Conservation (phyloP, 768 basidiomycete species). For the Mycena kentingensis region DNA sequence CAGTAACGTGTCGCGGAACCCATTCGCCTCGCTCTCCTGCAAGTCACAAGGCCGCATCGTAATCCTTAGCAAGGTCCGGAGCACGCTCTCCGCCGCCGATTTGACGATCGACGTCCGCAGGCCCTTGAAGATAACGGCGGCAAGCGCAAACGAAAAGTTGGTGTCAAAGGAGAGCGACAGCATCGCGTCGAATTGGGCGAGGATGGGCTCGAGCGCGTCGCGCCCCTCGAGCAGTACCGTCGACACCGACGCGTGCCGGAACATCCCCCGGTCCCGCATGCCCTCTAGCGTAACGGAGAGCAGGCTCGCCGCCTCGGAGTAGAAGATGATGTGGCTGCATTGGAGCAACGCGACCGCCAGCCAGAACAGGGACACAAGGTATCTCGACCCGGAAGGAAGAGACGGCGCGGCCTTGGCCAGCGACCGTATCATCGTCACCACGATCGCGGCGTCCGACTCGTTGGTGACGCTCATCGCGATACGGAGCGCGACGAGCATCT, state of each 20-base stretch:
- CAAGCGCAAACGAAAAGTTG: slow-evolving; percentile 80
- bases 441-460: slow-evolving; percentile 67
- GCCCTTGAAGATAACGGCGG: slow-evolving; percentile 85
- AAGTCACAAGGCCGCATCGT: slow-evolving; percentile 51
- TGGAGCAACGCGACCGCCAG: slow-evolving; percentile 82
- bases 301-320: slow-evolving; percentile 67
- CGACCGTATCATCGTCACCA: slow-evolving; percentile 88
- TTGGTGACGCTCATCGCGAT: slow-evolving; percentile 68
- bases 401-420: slow-evolving; percentile 77
- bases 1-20: slow-evolving; percentile 46
- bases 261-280: slow-evolving; percentile 61
- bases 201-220: slow-evolving; percentile 62
- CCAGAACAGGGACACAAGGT: slow-evolving; percentile 81
- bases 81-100: slow-evolving; percentile 58
- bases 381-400: slow-evolving; percentile 67
- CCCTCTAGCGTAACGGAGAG: slow-evolving; percentile 65
- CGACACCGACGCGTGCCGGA: slow-evolving; percentile 55
- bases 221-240: slow-evolving; percentile 66
- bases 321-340: slow-evolving; percentile 70
- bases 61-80: slow-evolving; percentile 64
- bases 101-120: slow-evolving; percentile 67
- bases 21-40: slow-evolving; percentile 36
- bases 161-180: slow-evolving; percentile 76
- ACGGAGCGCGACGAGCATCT: slow-evolving; percentile 86
- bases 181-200: slow-evolving; percentile 70